Conservation (phyloP, 140 eudicot genomes). For the Ambrosia hybrid region DNA sequence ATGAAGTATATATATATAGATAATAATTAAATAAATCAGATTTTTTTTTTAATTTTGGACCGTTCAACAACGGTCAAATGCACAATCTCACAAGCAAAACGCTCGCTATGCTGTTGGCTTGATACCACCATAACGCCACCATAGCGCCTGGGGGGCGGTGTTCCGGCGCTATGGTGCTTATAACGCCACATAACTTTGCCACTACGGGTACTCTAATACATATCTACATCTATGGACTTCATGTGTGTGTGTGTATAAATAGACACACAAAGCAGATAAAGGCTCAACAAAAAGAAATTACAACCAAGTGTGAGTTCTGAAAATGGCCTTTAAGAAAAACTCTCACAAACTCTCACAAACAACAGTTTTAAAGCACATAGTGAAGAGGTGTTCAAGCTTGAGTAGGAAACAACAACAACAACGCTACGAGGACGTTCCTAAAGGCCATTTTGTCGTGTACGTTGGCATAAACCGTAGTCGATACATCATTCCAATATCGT, state of each 20-base stretch:
- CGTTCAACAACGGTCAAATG: too few species aligned
- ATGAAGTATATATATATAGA: too few species aligned
- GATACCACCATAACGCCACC: too few species aligned
- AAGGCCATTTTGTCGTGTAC: conserved; percentile 66
- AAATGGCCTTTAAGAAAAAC: conserved; percentile 40
- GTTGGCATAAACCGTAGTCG: conserved; percentile 57
- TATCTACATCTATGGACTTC: not conserved
- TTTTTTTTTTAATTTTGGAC: too few species aligned
- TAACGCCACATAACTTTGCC: too few species aligned
- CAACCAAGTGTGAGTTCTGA: conserved; percentile 5
- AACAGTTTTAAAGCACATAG: conserved; percentile 46
- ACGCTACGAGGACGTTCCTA: conserved; percentile 48
- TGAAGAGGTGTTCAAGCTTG: conserved; percentile 49
- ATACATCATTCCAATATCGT: conserved; percentile 49
- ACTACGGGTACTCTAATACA: not conserved
- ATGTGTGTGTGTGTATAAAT: not conserved
- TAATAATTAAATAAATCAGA: too few species aligned
- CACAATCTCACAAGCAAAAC: too few species aligned
- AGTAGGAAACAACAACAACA: conserved; percentile 41
- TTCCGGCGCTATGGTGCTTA: too few species aligned
- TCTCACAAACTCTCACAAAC: conserved; percentile 45
- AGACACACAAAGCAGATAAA: conserved; percentile 10
- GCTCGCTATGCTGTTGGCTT: too few species aligned
- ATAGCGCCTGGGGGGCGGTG: too few species aligned
- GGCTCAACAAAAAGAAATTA: not conserved